Conservation (phyloP, 257 asterid genomes). For the Ballota nigra region DNA sequence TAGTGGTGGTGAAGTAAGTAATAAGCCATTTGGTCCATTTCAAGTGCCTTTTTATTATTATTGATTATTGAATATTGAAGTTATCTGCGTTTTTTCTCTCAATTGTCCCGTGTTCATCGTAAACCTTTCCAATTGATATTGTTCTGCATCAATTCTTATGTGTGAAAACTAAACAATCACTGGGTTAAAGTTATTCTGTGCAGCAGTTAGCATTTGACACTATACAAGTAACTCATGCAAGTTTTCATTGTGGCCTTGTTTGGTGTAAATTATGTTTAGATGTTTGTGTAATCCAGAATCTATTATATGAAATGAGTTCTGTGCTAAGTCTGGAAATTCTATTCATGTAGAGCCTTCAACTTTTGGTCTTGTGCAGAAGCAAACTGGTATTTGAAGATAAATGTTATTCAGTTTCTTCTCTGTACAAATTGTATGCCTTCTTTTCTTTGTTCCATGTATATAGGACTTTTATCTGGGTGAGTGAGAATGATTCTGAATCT, state of each 20-base stretch:
- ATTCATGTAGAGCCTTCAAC: background rate
- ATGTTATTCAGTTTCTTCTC: constrained; percentile 2
- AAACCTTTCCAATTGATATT: no score
- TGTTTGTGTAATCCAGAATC: background rate
- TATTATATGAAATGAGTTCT: background rate
- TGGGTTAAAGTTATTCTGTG: background rate
- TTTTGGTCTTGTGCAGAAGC: background rate
- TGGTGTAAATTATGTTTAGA: background rate
- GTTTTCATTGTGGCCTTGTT: background rate
- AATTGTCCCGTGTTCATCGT: no score
- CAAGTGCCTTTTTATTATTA: background rate
- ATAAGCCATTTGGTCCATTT: background rate
- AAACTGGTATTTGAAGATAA: background rate
- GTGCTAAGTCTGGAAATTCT: background rate
- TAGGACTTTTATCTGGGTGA: background rate
- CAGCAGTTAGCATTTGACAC: constrained; percentile 1
- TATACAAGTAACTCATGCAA: background rate
- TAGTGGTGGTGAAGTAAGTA: background rate
- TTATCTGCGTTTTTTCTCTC: no score
- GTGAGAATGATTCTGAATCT: background rate
- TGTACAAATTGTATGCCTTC: background rate
- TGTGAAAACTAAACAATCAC: background rate
- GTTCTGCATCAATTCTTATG: no score
- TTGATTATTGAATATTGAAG: no score
- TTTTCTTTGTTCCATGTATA: background rate